Evolutionary conservation across 2,329 filamentous ascomycete species (phyloP).

Genomic region (Blastomyces percursus): DNA sequence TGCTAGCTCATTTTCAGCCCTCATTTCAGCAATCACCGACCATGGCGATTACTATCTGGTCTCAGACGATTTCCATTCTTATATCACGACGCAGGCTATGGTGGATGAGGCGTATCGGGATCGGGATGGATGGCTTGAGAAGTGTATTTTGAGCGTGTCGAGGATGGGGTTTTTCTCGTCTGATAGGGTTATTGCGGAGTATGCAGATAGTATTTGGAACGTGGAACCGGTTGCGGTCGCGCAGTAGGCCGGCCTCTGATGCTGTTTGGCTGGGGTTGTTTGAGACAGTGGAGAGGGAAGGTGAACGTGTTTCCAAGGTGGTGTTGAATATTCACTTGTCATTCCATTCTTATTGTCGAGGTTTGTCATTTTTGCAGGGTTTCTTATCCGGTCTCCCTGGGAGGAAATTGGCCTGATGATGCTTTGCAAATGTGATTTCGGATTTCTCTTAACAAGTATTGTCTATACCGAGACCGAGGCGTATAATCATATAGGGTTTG

Average conservation of each 20-base stretch:
- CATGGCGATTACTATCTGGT: constrained; percentile 98
- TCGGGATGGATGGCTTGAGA: constrained; percentile 83
- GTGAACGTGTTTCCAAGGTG: not conserved
- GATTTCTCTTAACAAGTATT: not conserved
- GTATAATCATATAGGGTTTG: not conserved
- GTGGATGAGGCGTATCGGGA: constrained; percentile 89
- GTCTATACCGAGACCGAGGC: not conserved
- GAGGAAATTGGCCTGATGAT: not conserved
- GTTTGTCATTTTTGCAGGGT: not conserved
- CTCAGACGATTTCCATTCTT: constrained; percentile 93
- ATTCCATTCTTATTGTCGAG: not conserved
- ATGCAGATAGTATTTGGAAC: constrained; percentile 96
- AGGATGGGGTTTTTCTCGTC: constrained; percentile 97
- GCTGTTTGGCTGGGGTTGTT: not conserved
- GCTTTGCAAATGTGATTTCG: not conserved
- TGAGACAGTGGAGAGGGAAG: not conserved
- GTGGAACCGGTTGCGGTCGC: constrained; percentile 58
- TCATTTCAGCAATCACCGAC: constrained; percentile 74
- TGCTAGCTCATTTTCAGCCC: constrained; percentile 62
- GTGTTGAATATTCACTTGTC: not conserved
- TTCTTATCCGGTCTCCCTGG: not conserved
- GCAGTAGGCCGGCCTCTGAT: not conserved
- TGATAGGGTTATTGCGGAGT: constrained; percentile 92
- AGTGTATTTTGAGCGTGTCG: constrained; percentile 77
- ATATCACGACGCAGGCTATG: constrained; percentile 78